Conservation (phyloP, 2,329 filamentous ascomycete species). For the Aspergillus felis region DNA sequence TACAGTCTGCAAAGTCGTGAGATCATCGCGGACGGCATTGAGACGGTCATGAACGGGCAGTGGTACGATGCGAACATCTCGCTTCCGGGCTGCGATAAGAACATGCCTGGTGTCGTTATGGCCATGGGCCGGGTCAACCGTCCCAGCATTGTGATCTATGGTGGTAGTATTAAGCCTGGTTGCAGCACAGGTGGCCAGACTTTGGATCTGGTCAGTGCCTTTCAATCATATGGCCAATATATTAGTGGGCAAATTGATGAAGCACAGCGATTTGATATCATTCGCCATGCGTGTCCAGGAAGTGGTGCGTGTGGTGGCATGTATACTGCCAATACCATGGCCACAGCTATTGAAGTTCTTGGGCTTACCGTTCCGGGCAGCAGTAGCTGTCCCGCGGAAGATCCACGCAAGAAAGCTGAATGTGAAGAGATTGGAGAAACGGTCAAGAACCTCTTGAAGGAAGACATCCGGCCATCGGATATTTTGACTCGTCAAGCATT, state of each 20-base stretch:
- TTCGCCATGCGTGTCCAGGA: constrained; percentile 83
- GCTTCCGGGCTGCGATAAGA: constrained; percentile 98
- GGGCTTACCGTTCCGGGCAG: not conserved
- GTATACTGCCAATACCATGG: constrained; percentile 76
- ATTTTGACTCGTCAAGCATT: constrained; percentile 78
- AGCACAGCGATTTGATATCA: constrained; percentile 89
- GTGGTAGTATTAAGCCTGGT: constrained; percentile 87
- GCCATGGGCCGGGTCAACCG: constrained; percentile 94
- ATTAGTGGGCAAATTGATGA: constrained; percentile 88
- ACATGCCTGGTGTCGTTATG: constrained; percentile 91
- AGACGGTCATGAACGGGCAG: constrained; percentile 98
- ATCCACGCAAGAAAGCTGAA: constrained; percentile 66
- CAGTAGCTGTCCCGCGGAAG: constrained; percentile 37
- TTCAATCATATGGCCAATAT: constrained; percentile 96
- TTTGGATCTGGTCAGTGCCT: constrained; percentile 94
- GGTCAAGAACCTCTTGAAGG: constrained; percentile 68
- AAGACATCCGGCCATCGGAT: constrained; percentile 73
- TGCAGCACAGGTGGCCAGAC: constrained; percentile 59
- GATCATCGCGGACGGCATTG: constrained; percentile 95
- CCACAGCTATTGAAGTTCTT: constrained; percentile 59
- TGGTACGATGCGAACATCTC: constrained; percentile 99
- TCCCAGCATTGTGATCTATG: constrained; percentile 95
- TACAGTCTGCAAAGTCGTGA: constrained; percentile 93
- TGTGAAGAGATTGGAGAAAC: constrained; percentile 68
- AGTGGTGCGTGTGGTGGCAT: constrained; percentile 82